phyloP scores from a whole-genome alignment of 2,329 filamentous ascomycete species.

The Pestalotiopsis sp. region DNA sequence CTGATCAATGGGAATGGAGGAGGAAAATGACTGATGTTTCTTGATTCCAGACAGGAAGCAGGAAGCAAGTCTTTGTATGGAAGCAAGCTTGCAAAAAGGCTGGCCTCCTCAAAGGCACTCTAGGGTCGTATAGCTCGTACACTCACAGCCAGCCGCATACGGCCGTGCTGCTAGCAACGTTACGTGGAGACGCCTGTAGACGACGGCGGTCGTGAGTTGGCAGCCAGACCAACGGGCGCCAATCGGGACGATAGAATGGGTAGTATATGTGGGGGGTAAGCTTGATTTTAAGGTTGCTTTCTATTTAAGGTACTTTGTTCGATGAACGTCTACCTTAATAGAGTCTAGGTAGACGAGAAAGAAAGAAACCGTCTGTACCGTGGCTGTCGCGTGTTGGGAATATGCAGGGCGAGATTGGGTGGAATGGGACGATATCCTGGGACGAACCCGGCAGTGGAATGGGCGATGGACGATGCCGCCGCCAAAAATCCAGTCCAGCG shows the following conservation, averaged over 20 bases:
- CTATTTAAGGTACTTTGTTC: constrained; percentile 7
- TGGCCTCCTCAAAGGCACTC: too few relatives aligned
- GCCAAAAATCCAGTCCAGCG: not conserved
- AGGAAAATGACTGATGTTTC: not conserved
- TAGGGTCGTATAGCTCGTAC: not conserved
- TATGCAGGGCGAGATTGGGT: not conserved
- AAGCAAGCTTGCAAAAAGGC: not conserved
- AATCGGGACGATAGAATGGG: not conserved
- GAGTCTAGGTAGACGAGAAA: not conserved
- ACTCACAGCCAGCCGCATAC: not conserved
- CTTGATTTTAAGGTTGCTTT: constrained; percentile 9
- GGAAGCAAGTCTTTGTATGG: not conserved
- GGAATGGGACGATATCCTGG: not conserved
- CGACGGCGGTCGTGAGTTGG: not conserved
- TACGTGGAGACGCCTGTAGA: not conserved
- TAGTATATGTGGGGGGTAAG: constrained; percentile 4
- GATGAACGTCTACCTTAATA: not conserved
- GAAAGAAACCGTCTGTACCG: not conserved
- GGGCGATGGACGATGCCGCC: too few relatives aligned
- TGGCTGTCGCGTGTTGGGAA: not conserved
- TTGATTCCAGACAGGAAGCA: not conserved
- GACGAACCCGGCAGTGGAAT: not conserved
- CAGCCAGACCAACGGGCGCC: not conserved
- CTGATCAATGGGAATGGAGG: not conserved
- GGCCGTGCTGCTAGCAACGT: constrained; percentile 6